Conservation (phyloP, 129 eudicot species). For the Centella asiatica region DNA sequence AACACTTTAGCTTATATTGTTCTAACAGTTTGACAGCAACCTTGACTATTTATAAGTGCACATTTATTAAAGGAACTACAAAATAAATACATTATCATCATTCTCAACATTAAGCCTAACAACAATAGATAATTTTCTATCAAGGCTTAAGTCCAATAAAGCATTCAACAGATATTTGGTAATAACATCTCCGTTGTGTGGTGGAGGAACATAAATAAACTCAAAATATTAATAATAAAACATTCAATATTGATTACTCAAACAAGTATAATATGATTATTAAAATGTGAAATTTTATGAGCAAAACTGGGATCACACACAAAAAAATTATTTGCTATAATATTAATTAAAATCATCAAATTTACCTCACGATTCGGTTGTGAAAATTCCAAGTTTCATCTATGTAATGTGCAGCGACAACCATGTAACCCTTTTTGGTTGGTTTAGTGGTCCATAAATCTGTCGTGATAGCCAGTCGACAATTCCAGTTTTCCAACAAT, state of each 20-base stretch:
- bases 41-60: too few species aligned
- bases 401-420: slow-evolving; percentile 5
- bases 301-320: too few species aligned
- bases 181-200: slow-evolving; percentile 2
- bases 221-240: not conserved
- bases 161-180: slow-evolving; percentile 14
- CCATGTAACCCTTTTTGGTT: slow-evolving; percentile 9
- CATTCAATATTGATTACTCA: not conserved
- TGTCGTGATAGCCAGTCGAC: slow-evolving; percentile 13
- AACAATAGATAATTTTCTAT: slow-evolving; percentile 11
- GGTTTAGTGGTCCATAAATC: slow-evolving; percentile 11
- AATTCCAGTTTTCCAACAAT: slow-evolving; percentile 6
- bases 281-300: too few species aligned
- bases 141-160: slow-evolving; percentile 10
- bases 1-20: too few species aligned
- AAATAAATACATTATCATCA: too few species aligned
- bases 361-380: slow-evolving; percentile 3
- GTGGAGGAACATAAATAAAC: slow-evolving; percentile 7
- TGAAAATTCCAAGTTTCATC: slow-evolving; percentile 9
- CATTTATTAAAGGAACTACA: too few species aligned
- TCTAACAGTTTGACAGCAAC: too few species aligned
- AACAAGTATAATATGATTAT: too few species aligned
- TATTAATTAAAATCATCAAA: not conserved
- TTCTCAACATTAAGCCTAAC: too few species aligned
- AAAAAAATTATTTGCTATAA: not conserved